These are phyloP conservation scores for Termitomyces sp. DNA, from an alignment of 768 basidiomycete genomes.

Conservation along the genomic window DNA sequence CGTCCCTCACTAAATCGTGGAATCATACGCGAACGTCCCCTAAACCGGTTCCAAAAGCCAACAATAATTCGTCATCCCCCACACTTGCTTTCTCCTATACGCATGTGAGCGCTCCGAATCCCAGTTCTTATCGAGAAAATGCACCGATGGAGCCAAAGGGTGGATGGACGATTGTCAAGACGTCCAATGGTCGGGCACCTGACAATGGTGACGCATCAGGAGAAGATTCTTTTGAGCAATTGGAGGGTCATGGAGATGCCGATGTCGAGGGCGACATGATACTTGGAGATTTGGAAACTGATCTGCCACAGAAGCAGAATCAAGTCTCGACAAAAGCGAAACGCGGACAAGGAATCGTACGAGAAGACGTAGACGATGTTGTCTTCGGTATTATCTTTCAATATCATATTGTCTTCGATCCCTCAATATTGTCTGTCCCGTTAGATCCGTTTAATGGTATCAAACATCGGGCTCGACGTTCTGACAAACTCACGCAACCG, in stretches of 20 bases:
- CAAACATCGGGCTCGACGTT: constrained; percentile 38
- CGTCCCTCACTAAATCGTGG: constrained; percentile 47
- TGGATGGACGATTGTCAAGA: constrained; percentile 77
- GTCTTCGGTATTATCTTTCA: constrained; percentile 57
- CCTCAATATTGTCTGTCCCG: constrained; percentile 25
- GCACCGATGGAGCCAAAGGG: constrained; percentile 41
- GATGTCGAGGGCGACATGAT: constrained; percentile 78
- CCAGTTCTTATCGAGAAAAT: constrained; percentile 65
- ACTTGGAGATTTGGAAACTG: constrained; percentile 70
- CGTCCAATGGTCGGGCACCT: constrained; percentile 26
- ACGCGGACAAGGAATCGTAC: constrained; percentile 47
- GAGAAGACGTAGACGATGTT: constrained; percentile 70
- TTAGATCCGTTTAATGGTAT: constrained; percentile 62
- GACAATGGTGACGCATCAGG: constrained; percentile 13
- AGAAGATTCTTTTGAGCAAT: constrained; percentile 21
- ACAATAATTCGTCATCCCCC: constrained; percentile 54
- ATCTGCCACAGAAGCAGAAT: constrained; percentile 32
- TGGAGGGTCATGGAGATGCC: constrained; percentile 41
- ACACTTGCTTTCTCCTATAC: constrained; percentile 80
- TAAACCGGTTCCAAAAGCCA: constrained; percentile 49
- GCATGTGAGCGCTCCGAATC: constrained; percentile 70
- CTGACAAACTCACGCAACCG: constrained; percentile 30
- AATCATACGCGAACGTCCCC: constrained; percentile 42
- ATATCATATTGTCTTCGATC: constrained; percentile 8
- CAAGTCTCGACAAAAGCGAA: constrained; percentile 36